A percentile compares a stretch with the other conserved stretches of the same genome.
phyloP scores from a whole-genome alignment of 2,329 filamentous ascomycete species.

The Phaeosphaeria sp. region DNA sequence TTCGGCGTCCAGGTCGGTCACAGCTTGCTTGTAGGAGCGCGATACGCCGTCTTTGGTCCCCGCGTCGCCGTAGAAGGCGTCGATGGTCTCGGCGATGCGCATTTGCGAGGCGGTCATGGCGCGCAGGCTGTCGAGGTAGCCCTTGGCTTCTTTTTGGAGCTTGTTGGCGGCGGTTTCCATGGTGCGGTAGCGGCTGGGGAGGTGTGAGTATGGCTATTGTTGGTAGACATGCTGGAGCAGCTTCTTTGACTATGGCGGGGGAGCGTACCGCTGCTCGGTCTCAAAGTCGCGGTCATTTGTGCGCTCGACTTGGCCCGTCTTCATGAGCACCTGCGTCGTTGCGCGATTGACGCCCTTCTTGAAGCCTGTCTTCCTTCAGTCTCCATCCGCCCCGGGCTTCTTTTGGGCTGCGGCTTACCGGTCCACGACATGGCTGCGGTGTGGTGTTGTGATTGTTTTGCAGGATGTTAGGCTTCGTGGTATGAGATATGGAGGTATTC shows the following conservation, averaged over 20 bases:
- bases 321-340: slow-evolving; percentile 99
- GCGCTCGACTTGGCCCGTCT: slow-evolving; percentile 97
- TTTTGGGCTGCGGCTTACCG: slow-evolving; percentile 55
- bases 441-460: slow-evolving; percentile 6
- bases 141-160: slow-evolving; percentile 96
- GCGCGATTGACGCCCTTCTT: slow-evolving; percentile 98
- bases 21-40: slow-evolving; percentile 96
- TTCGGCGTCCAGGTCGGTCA: slow-evolving; percentile 96
- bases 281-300: slow-evolving; percentile 99
- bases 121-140: slow-evolving; percentile 94
- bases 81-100: slow-evolving; percentile 98
- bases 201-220: slow-evolving; percentile 10
- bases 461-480: background rate
- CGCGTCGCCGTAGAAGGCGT: slow-evolving; percentile 97
- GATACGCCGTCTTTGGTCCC: slow-evolving; percentile 95
- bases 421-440: slow-evolving; percentile 58
- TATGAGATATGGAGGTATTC: background rate
- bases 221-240: background rate
- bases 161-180: slow-evolving; percentile 95
- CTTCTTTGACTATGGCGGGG: slow-evolving; percentile 13
- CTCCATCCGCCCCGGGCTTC: slow-evolving; percentile 9
- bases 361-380: slow-evolving; percentile 65
- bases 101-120: slow-evolving; percentile 99
- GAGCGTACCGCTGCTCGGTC: slow-evolving; percentile 82
- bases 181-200: slow-evolving; percentile 82